A percentile compares a stretch with the other conserved stretches of the same genome.
Evolutionary conservation across 140 eudicot genomes (phyloP).

Genomic region (Cichorium intybus): DNA sequence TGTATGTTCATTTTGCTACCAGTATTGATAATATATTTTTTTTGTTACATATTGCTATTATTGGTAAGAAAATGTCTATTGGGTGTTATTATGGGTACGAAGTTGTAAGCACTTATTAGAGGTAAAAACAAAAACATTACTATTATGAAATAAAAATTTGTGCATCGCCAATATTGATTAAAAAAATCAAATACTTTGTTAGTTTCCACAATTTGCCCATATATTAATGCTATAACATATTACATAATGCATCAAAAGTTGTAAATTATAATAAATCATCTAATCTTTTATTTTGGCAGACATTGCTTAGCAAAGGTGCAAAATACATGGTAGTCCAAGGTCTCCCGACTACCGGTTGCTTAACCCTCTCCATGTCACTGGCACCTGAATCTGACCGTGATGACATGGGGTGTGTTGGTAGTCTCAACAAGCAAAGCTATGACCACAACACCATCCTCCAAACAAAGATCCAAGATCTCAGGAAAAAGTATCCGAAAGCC

Average conservation of each 20-base stretch:
- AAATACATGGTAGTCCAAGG: conserved; percentile 74
- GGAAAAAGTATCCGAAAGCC: conserved; percentile 45
- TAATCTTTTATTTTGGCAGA: conserved; percentile 14
- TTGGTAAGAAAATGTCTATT: no score
- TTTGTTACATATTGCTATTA: no score
- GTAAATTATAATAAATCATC: neutral
- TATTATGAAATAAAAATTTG: neutral
- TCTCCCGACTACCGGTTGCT: conserved; percentile 84
- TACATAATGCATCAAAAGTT: neutral
- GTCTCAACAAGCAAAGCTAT: conserved; percentile 47
- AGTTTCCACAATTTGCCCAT: neutral
- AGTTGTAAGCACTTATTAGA: neutral
- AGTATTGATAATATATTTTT: no score
- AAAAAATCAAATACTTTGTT: no score
- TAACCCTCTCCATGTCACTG: conserved; percentile 63
- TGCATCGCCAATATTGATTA: neutral
- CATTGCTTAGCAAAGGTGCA: conserved; percentile 65
- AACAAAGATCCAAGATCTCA: conserved; percentile 43
- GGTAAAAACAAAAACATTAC: neutral
- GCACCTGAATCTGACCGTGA: conserved; percentile 63
- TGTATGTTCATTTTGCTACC: no score
- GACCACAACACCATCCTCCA: conserved; percentile 66
- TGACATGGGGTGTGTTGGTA: conserved; percentile 57
- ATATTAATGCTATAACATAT: no score
- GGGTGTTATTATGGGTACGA: neutral